Evolutionary conservation across 106 monocot species (phyloP).

Genomic region (Apostasia ramifera): DNA sequence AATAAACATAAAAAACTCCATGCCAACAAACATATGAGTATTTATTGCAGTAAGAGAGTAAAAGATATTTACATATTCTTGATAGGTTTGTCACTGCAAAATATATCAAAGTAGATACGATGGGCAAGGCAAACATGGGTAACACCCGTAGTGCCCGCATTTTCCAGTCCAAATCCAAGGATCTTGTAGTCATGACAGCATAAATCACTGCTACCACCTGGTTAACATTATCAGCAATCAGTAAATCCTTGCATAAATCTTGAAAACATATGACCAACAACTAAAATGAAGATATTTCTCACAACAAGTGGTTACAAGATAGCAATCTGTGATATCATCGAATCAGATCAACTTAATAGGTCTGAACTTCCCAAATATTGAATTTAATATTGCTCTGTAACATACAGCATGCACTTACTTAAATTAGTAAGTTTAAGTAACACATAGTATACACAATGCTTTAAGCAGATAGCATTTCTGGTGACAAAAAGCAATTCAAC

Average conservation of each 20-base stretch:
- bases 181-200: constrained; percentile 51
- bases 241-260: background rate
- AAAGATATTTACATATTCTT: constrained; percentile 51
- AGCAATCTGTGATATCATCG: too few species aligned
- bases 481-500: too few species aligned
- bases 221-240: background rate
- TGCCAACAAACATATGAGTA: background rate
- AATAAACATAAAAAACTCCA: background rate
- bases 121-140: constrained; percentile 50
- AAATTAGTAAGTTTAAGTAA: too few species aligned
- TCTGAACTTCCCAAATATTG: too few species aligned
- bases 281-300: too few species aligned
- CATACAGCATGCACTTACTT: too few species aligned
- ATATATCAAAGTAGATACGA: constrained; percentile 37
- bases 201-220: constrained; percentile 49
- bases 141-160: constrained; percentile 39
- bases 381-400: too few species aligned
- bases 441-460: too few species aligned
- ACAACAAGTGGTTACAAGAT: too few species aligned
- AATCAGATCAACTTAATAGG: too few species aligned
- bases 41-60: constrained; percentile 7
- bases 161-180: constrained; percentile 40
- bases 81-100: constrained; percentile 32
- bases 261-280: too few species aligned
- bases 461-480: too few species aligned